These are phyloP conservation scores for Penicillium alfredii DNA, from an alignment of 495 filamentous ascomycete species.

Conservation along the genomic window DNA sequence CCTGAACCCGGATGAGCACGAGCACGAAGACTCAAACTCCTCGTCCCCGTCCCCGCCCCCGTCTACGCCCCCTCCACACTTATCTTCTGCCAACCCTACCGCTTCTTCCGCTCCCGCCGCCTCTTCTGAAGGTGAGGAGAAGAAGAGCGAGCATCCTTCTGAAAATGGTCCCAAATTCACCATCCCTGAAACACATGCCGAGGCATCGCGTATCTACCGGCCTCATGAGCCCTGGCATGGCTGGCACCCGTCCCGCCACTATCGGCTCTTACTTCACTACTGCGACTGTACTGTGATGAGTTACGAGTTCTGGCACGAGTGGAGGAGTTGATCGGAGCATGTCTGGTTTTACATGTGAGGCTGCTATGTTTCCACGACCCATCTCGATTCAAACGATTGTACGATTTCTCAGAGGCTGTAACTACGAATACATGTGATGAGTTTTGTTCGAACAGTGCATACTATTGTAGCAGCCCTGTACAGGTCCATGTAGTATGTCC, in stretches of 20 bases:
- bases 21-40: neutral
- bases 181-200: conserved; percentile 37
- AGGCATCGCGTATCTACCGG: conserved; percentile 30
- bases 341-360: neutral
- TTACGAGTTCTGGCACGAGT: conserved; percentile 65
- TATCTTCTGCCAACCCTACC: too few species aligned
- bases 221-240: conserved; percentile 39
- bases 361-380: too few species aligned
- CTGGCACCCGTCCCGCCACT: conserved; percentile 43
- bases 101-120: too few species aligned
- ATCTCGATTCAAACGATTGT: too few species aligned
- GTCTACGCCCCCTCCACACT: neutral
- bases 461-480: too few species aligned
- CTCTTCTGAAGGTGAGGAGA: neutral
- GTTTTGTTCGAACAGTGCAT: too few species aligned
- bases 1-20: conserved; percentile 16
- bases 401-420: too few species aligned
- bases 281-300: conserved; percentile 69
- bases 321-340: conserved; percentile 13
- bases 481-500: too few species aligned
- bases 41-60: conserved; percentile 3
- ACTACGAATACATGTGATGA: too few species aligned
- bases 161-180: conserved; percentile 9
- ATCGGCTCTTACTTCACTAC: conserved; percentile 71
- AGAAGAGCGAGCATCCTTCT: neutral